Evolutionary conservation across 352 stramenopile species (phyloP).

Genomic region (Globisporangium iwayamae): DNA sequence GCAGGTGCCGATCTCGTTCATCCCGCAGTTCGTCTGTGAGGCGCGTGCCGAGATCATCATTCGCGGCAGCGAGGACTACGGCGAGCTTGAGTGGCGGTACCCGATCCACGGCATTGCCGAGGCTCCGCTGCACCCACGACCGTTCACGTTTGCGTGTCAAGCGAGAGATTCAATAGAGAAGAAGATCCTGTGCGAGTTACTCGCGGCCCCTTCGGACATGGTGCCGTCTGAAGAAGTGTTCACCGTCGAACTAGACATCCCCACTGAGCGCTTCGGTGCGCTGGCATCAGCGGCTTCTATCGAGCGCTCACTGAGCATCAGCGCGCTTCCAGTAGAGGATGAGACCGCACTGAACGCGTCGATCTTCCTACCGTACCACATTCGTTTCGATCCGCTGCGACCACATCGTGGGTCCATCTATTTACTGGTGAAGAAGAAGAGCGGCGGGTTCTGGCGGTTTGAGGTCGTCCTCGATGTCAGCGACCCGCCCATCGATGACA

Average conservation of each 20-base stretch:
- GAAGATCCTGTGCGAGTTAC: constrained; percentile 52
- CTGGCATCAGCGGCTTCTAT: constrained; percentile 43
- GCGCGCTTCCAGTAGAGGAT: constrained; percentile 16
- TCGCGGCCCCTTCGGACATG: constrained; percentile 49
- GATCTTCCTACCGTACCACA: constrained; percentile 35
- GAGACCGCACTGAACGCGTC: constrained; percentile 1
- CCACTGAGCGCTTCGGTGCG: constrained; percentile 44
- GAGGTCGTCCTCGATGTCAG: constrained; percentile 76
- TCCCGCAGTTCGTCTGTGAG: constrained; percentile 69
- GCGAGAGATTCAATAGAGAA: constrained; percentile 69
- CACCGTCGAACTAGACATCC: constrained; percentile 61
- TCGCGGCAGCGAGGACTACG: constrained; percentile 55
- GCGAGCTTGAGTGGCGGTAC: constrained; percentile 75
- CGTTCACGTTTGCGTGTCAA: constrained; percentile 60
- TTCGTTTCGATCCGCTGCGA: constrained; percentile 86
- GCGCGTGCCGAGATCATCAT: constrained; percentile 67
- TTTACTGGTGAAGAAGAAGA: constrained; percentile 76
- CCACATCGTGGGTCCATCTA: constrained; percentile 75
- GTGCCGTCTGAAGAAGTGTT: constrained; percentile 40
- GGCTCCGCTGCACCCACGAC: constrained; percentile 53
- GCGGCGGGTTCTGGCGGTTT: constrained; percentile 85
- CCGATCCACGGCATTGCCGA: constrained; percentile 69
- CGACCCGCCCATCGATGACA: constrained; percentile 83
- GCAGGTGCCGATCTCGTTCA: constrained; percentile 91
- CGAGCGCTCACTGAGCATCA: constrained; percentile 49